Percentiles rank a stretch among this genome's conserved stretches.
These are phyloP conservation scores for Colletotrichum lupini DNA, from an alignment of 2,329 filamentous ascomycete genomes.

Conservation along the genomic window DNA sequence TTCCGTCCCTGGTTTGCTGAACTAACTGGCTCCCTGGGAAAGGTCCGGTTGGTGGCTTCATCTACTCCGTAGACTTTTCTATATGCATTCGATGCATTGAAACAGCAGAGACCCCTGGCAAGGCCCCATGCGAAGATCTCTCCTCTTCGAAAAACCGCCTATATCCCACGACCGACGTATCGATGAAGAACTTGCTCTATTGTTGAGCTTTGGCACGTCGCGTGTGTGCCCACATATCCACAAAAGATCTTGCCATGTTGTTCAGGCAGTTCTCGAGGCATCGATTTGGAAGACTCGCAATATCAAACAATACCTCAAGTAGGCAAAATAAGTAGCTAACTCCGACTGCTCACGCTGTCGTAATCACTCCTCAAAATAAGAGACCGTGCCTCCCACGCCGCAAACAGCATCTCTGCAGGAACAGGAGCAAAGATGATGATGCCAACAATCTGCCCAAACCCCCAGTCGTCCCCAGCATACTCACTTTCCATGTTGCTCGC, in stretches of 20 bases:
- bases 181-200: background rate
- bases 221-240: background rate
- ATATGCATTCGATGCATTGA: background rate
- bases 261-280: background rate
- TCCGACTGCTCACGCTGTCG: background rate
- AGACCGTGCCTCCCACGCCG: background rate
- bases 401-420: background rate
- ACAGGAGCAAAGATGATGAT: conserved; percentile 40
- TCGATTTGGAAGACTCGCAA: background rate
- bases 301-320: background rate
- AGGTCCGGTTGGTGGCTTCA: background rate
- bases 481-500: background rate
- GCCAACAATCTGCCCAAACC: conserved; percentile 40
- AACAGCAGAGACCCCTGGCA: background rate
- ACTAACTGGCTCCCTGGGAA: too few species aligned
- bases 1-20: background rate
- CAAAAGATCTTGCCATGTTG: background rate
- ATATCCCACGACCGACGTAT: background rate
- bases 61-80: background rate
- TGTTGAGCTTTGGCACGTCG: background rate
- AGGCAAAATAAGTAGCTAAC: background rate
- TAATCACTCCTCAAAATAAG: background rate
- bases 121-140: background rate
- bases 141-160: background rate
- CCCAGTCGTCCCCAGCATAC: conserved; percentile 34